Conservation (phyloP, 192 early-diverging fungal species). For the Podila clonocystis region DNA sequence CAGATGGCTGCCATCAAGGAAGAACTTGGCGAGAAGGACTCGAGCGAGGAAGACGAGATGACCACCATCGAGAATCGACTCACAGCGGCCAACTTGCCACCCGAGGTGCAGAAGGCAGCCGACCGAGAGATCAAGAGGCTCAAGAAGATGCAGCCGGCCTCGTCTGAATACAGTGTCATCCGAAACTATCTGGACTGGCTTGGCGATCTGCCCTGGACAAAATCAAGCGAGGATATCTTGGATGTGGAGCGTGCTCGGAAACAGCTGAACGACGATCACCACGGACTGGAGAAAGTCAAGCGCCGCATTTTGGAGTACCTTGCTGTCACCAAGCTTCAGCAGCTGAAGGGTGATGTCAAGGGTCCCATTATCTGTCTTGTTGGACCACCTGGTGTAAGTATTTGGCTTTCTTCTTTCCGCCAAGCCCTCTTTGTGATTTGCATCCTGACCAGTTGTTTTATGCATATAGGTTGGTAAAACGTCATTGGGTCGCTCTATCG, state of each 20-base stretch:
- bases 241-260: conserved; percentile 73
- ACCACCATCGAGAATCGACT: conserved; percentile 65
- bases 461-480: conserved; percentile 92
- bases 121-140: conserved; percentile 74
- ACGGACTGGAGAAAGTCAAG: conserved; percentile 84
- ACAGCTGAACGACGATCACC: conserved; percentile 84
- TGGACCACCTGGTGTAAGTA: conserved; percentile 68
- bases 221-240: conserved; percentile 64
- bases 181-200: conserved; percentile 84
- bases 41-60: conserved; percentile 74
- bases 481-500: conserved; percentile 83
- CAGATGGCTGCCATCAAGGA: conserved; percentile 87
- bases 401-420: neutral
- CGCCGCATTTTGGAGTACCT: conserved; percentile 85
- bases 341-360: conserved; percentile 71
- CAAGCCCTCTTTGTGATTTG: no score
- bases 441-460: no score
- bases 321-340: conserved; percentile 77
- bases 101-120: conserved; percentile 68
- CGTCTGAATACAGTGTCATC: conserved; percentile 82
- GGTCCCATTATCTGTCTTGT: conserved; percentile 83
- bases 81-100: conserved; percentile 62
- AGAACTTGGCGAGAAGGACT: conserved; percentile 78
- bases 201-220: conserved; percentile 80
- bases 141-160: conserved; percentile 74